Evolutionary conservation across 148 eudicot genomes (phyloP).

Genomic region (Agrostemma githago): DNA sequence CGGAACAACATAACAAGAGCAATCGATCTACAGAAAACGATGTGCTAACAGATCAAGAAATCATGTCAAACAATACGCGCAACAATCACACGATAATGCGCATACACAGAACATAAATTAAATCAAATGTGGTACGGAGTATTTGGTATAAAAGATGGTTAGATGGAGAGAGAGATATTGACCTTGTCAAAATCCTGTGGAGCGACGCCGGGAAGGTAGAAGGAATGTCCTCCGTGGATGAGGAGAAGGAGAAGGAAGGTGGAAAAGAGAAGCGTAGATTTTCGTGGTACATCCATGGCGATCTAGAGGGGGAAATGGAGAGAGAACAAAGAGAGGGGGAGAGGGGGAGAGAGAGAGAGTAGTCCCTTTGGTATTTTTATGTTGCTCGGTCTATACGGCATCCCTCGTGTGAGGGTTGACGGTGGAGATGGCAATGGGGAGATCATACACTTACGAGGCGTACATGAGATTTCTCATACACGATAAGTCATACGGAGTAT

Average conservation of each 20-base stretch:
- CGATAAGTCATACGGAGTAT: no score
- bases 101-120: neutral
- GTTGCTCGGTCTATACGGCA: neutral
- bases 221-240: constrained; percentile 32
- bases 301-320: constrained; percentile 2
- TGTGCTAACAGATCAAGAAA: neutral
- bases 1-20: neutral
- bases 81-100: neutral
- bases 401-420: neutral
- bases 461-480: no score
- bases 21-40: constrained; percentile 17
- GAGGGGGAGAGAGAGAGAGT: neutral
- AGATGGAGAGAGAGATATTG: neutral
- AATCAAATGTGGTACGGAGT: neutral
- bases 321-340: constrained; percentile 14
- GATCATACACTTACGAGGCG: no score
- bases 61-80: no score
- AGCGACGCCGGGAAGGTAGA: constrained; percentile 52
- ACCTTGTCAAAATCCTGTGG: constrained; percentile 52
- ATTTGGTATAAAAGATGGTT: neutral
- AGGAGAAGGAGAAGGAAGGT: constrained; percentile 22
- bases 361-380: neutral
- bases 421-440: neutral
- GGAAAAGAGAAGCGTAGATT: constrained; percentile 15
- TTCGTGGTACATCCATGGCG: constrained; percentile 33